Percentiles rank a stretch among this genome's conserved stretches.
Evolutionary conservation across 495 filamentous ascomycete species (phyloP).

Genomic region (Penicillium paxilli): DNA sequence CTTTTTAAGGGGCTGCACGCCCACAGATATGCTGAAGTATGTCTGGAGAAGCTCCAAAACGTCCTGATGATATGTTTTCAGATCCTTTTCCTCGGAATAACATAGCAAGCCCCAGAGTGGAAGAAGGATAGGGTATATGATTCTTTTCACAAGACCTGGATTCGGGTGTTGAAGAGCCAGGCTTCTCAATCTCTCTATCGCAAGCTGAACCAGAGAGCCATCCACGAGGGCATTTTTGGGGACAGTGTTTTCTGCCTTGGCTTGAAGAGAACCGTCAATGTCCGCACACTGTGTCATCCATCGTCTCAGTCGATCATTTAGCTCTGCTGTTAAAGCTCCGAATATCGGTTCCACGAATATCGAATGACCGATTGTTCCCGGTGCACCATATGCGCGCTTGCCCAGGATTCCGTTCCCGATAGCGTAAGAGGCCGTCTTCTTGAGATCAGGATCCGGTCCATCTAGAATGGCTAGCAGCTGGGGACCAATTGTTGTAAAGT

Average conservation of each 20-base stretch:
- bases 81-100: slow-evolving; percentile 45
- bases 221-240: slow-evolving; percentile 20
- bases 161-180: slow-evolving; percentile 69
- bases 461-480: slow-evolving; percentile 70
- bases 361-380: slow-evolving; percentile 67
- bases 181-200: slow-evolving; percentile 56
- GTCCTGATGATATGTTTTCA: slow-evolving; percentile 28
- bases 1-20: slow-evolving; percentile 41
- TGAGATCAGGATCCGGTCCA: slow-evolving; percentile 62
- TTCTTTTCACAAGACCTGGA: slow-evolving; percentile 68
- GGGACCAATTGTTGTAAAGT: slow-evolving; percentile 64
- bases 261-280: not conserved
- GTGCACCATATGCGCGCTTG: slow-evolving; percentile 64
- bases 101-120: slow-evolving; percentile 68
- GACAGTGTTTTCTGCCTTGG: not conserved
- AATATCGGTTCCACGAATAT: slow-evolving; percentile 68
- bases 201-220: slow-evolving; percentile 27
- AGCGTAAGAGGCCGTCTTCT: slow-evolving; percentile 66
- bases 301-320: slow-evolving; percentile 23
- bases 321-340: slow-evolving; percentile 56
- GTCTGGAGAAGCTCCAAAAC: slow-evolving; percentile 39
- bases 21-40: slow-evolving; percentile 50
- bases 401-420: slow-evolving; percentile 74
- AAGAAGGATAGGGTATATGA: slow-evolving; percentile 64
- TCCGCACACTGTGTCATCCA: slow-evolving; percentile 25